phyloP scores from a whole-genome alignment of 1,139 yeast genomes.

The Hanseniaspora gamundiae region DNA sequence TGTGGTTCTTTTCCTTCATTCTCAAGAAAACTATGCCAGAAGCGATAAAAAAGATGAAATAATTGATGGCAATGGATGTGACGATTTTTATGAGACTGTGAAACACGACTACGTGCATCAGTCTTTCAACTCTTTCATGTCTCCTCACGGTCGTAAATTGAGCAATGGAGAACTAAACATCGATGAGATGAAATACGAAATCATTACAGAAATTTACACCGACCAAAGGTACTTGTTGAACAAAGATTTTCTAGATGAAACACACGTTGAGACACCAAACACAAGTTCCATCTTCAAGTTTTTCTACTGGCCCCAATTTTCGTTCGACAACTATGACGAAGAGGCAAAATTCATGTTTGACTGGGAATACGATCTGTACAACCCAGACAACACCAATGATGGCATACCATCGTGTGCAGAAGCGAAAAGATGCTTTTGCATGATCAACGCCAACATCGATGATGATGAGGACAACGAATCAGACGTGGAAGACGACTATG shows the following conservation, averaged over 20 bases:
- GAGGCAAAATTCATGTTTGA: constrained; percentile 64
- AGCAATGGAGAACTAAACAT: constrained; percentile 42
- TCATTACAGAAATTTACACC: neutral
- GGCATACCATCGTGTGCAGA: constrained; percentile 8
- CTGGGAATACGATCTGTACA: constrained; percentile 34
- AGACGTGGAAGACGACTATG: constrained; percentile 23
- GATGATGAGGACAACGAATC: constrained; percentile 17
- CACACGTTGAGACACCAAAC: neutral
- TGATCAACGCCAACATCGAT: constrained; percentile 9
- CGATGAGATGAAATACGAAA: neutral
- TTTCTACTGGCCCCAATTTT: constrained; percentile 12
- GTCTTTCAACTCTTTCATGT: constrained; percentile 42
- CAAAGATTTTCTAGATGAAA: neutral
- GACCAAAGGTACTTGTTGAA: neutral
- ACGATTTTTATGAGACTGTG: constrained; percentile 1
- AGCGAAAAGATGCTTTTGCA: constrained; percentile 27
- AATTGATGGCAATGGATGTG: neutral
- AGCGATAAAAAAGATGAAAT: too few species aligned
- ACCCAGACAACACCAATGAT: constrained; percentile 9
- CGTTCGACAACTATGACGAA: constrained; percentile 60
- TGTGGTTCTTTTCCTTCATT: neutral
- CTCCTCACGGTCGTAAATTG: constrained; percentile 48
- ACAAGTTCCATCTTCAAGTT: neutral
- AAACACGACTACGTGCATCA: constrained; percentile 43
- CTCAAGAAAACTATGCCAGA: neutral